Conservation (phyloP, 2,329 filamentous ascomycete species). For the Ophiostoma quercus region DNA sequence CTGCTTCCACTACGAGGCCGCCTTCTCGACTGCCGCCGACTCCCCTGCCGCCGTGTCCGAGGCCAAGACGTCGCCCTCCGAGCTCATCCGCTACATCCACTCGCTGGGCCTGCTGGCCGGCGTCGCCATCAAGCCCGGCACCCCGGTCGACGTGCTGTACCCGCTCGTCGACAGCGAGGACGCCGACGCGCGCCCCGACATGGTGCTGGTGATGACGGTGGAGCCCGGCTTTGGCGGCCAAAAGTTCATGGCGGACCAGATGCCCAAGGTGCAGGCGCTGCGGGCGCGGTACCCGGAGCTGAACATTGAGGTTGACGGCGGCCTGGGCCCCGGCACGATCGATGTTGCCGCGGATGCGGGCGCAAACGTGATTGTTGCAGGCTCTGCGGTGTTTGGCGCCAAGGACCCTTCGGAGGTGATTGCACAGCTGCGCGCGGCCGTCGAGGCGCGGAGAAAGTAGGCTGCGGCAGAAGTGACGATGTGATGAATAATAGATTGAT, state of each 20-base stretch:
- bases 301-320: slow-evolving; percentile 94
- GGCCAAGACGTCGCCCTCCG: slow-evolving; percentile 64
- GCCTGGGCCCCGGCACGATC: slow-evolving; percentile 80
- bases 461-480: slow-evolving; percentile 29
- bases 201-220: slow-evolving; percentile 98
- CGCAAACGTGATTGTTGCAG: slow-evolving; percentile 96
- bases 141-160: slow-evolving; percentile 84
- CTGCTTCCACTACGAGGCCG: slow-evolving; percentile 99
- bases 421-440: slow-evolving; percentile 68
- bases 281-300: slow-evolving; percentile 80
- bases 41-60: slow-evolving; percentile 59
- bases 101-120: slow-evolving; percentile 81
- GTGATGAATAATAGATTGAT: background rate
- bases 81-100: slow-evolving; percentile 88
- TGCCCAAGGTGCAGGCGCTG: slow-evolving; percentile 86
- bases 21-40: slow-evolving; percentile 80
- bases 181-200: slow-evolving; percentile 81
- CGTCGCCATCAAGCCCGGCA: slow-evolving; percentile 92
- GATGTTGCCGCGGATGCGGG: slow-evolving; percentile 91
- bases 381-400: slow-evolving; percentile 91
- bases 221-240: slow-evolving; percentile 96
- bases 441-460: slow-evolving; percentile 55
- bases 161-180: slow-evolving; percentile 73
- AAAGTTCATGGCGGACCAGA: slow-evolving; percentile 94
- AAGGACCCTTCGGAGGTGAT: slow-evolving; percentile 85